Percentiles rank a stretch among this genome's conserved stretches.
phyloP scores from a whole-genome alignment of 1,139 yeast species.

The Candida sanyaensis region DNA sequence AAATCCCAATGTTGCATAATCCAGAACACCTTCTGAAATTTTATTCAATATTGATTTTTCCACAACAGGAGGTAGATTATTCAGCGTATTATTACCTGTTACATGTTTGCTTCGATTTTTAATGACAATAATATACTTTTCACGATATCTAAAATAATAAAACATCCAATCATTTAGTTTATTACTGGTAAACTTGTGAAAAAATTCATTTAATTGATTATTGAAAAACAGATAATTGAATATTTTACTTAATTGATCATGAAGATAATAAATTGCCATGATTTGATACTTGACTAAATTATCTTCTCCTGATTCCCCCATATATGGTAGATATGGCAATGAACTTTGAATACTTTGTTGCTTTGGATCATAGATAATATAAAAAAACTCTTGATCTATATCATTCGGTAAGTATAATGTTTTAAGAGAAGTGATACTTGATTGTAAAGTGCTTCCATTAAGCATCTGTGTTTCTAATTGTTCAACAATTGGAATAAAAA shows the following conservation, averaged over 20 bases:
- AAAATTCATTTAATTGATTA: constrained; percentile 32
- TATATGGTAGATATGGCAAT: constrained; percentile 38
- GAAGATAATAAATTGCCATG: constrained; percentile 39
- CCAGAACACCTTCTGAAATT: constrained; percentile 25
- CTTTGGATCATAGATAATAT: constrained; percentile 31
- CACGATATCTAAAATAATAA: constrained; percentile 35
- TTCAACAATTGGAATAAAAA: constrained; percentile 25
- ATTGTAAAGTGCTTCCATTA: constrained; percentile 21
- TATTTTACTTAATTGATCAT: constrained; percentile 39
- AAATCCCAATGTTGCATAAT: constrained; percentile 36
- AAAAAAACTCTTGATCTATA: constrained; percentile 40
- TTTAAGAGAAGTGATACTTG: constrained; percentile 34
- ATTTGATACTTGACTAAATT: constrained; percentile 15
- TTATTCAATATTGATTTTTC: constrained; percentile 16
- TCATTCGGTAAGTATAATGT: constrained; percentile 23
- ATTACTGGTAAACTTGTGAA: constrained; percentile 45
- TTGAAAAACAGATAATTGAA: constrained; percentile 29
- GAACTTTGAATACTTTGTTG: constrained; percentile 36
- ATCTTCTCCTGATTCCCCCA: background rate
- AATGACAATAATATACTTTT: constrained; percentile 36
- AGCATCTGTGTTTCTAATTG: constrained; percentile 20
- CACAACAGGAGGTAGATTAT: background rate
- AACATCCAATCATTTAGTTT: constrained; percentile 39
- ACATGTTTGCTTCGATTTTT: constrained; percentile 34
- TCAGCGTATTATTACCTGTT: constrained; percentile 4